phyloP scores from a whole-genome alignment of 208 protist species.

The Trypanosoma platydactyli region DNA sequence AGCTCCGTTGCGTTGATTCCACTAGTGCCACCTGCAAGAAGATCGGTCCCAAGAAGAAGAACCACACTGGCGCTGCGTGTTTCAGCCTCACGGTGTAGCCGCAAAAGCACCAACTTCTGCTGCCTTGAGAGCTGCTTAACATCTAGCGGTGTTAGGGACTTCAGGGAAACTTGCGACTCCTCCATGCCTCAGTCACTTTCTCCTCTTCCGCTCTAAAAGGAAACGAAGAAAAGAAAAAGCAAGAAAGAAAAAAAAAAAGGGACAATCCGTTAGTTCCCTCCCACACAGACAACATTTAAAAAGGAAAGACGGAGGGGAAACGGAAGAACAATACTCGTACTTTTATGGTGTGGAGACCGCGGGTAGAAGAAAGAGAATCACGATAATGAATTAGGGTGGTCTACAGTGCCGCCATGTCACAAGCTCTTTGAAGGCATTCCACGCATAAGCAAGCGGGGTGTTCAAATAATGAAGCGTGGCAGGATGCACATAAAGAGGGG shows the following conservation, averaged over 20 bases:
- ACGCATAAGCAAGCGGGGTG: too few relatives aligned
- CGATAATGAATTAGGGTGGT: too few relatives aligned
- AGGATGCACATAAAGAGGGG: too few relatives aligned
- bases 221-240: slow-evolving; percentile 13
- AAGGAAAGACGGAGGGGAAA: not conserved
- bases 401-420: too few relatives aligned
- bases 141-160: slow-evolving; percentile 66
- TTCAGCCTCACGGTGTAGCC: slow-evolving; percentile 44
- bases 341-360: too few relatives aligned
- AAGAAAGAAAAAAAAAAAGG: slow-evolving; percentile 9
- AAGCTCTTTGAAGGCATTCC: too few relatives aligned
- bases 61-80: slow-evolving; percentile 67
- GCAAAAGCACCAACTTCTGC: slow-evolving; percentile 64
- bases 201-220: not conserved
- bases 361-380: too few relatives aligned
- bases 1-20: slow-evolving; percentile 52
- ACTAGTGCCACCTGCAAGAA: slow-evolving; percentile 61
- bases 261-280: not conserved
- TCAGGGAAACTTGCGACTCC: slow-evolving; percentile 27
- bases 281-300: not conserved
- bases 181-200: slow-evolving; percentile 9
- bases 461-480: too few relatives aligned
- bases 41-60: slow-evolving; percentile 71
- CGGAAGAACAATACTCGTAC: too few relatives aligned
- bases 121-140: slow-evolving; percentile 71